Evolutionary conservation across 75 land plant genomes (phyloP).

Genomic region (Larix kaempferi): DNA sequence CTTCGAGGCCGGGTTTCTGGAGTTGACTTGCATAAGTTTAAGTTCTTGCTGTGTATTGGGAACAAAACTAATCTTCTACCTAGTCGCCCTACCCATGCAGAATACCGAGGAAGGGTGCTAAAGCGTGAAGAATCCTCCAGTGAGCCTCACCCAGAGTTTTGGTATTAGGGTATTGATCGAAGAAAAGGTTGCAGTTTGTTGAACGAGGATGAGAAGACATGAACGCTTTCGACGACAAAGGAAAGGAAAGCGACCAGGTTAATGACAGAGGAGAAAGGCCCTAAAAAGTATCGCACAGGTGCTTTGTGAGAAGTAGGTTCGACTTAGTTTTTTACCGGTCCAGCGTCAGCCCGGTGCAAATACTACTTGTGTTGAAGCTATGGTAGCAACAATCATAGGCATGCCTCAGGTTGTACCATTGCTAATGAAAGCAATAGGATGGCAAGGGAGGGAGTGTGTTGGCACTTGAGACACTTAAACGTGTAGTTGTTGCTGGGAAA

Average conservation of each 20-base stretch:
- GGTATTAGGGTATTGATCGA: conserved; percentile 68
- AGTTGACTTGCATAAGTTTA: conserved; percentile 60
- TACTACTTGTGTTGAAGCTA: too few relatives aligned
- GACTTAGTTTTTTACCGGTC: too few relatives aligned
- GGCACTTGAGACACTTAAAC: conserved; percentile 96
- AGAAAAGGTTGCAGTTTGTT: conserved; percentile 72
- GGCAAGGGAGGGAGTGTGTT: conserved; percentile 99
- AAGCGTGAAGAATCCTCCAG: conserved; percentile 58
- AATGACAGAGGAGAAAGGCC: too few relatives aligned
- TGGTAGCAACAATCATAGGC: too few relatives aligned
- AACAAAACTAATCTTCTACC: conserved; percentile 95
- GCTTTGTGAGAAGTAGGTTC: too few relatives aligned
- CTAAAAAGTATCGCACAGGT: too few relatives aligned
- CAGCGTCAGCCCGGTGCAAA: too few relatives aligned
- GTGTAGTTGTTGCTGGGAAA: conserved; percentile 98
- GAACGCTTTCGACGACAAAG: too few relatives aligned
- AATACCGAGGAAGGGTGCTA: conserved; percentile 62
- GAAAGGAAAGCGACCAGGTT: too few relatives aligned
- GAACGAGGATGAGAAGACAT: conserved; percentile 47
- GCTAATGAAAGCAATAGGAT: conserved; percentile 99
- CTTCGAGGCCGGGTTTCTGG: too few relatives aligned
- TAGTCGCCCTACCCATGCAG: too few relatives aligned
- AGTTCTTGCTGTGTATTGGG: conserved; percentile 81
- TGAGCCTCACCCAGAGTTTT: conserved; percentile 59
- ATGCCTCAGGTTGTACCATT: conserved; percentile 99